Evolutionary conservation across 805 yeast species (phyloP), one percentile per base, ranked within the genome.

Genomic region (Kodamaea laetipori): DNA sequence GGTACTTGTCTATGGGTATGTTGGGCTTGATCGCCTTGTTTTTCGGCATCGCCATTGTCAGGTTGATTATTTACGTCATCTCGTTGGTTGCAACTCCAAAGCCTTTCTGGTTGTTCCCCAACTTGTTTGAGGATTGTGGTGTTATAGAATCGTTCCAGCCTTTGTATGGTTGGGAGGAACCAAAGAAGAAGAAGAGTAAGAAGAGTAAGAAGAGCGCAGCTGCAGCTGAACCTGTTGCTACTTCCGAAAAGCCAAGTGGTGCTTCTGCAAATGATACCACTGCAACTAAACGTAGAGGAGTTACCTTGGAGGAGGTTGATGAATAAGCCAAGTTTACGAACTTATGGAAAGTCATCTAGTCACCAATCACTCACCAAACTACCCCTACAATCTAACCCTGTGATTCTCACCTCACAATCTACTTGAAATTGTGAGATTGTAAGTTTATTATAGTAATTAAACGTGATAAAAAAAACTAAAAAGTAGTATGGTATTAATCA

Each of bases 21-120:
- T 67, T 94, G 49, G 90, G 86, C 0, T 66, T 92, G 27, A 72
- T 94, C 34, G 90, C 81, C 4, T 68, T 78, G 37, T 84, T 94
- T 64, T 85, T 94, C 52, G 85, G 67, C 15, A 64, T 86, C 54
- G 96, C 97, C 1, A 74, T 94, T 34, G 67, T 92, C 25, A 77
- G 99, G 58, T 70, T 90, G 60, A 72, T 90, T 31, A 60, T 94
- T 18, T 88, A 81, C 55, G 53, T 76, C 18, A 53, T 85, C 40
- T 77, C 90, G 0, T 76, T 77, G 51, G 67, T 83, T 37, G 64
- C 78, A 1, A 67, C 76, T 44, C 78, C 81, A 6, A 80, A 81
- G 33, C 96, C 95, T n/a, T 76, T 94, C 61, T 94, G 99, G 99
- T 62, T 94, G 37, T 92, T 89, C 76, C 99, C 99, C 44, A 92